Conservation (phyloP, 2,329 filamentous ascomycete genomes). For the Torrubiella hemipterigena region DNA sequence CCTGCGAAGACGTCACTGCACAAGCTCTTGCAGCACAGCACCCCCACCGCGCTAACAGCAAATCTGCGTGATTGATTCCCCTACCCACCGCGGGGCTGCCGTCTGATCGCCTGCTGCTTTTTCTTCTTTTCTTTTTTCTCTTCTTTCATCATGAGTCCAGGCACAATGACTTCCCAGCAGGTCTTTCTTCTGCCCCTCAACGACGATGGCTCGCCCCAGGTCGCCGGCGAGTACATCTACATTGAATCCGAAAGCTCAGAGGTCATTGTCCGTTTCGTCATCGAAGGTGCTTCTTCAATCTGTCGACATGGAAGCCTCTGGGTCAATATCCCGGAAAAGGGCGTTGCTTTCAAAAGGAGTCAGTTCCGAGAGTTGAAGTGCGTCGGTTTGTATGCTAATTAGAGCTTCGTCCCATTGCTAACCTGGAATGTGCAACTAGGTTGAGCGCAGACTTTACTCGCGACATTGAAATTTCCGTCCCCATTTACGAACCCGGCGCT, state of each 20-base stretch:
- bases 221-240: conserved; percentile 85
- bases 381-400: conserved; percentile 22
- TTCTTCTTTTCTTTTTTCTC: not conserved
- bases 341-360: conserved; percentile 62
- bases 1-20: not conserved
- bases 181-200: conserved; percentile 85
- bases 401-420: too few species aligned
- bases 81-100: conserved; percentile 6
- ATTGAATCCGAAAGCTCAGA: conserved; percentile 61
- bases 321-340: conserved; percentile 84
- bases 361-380: conserved; percentile 85
- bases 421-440: too few species aligned
- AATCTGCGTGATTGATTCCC: too few species aligned
- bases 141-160: conserved; percentile 38
- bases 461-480: conserved; percentile 79
- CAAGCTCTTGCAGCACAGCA: not conserved
- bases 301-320: conserved; percentile 89
- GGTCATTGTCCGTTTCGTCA: conserved; percentile 78
- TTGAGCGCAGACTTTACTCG: conserved; percentile 87
- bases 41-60: conserved; percentile 1
- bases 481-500: conserved; percentile 70
- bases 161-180: conserved; percentile 53
- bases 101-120: not conserved
- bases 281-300: conserved; percentile 91
- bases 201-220: conserved; percentile 83